Evolutionary conservation across 345 rosid genomes (phyloP), one percentile per base, ranked within the genome.

Genomic region (Camelina hispida): DNA sequence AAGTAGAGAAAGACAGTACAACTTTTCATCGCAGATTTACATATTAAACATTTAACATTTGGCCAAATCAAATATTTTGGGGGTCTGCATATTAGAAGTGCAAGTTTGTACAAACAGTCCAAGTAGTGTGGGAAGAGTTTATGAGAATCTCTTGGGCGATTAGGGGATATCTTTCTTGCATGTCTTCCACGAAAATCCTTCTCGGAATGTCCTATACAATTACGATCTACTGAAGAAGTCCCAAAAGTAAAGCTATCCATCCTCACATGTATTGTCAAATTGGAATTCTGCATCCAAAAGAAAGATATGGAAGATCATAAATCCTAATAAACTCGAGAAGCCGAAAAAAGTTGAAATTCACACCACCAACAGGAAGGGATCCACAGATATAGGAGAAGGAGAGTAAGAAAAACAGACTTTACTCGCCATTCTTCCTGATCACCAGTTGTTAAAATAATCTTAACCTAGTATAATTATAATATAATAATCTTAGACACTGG

Each of bases 251-350:
- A 61, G 66, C 66, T 40, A 13, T 15, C 23, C 42, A 28, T 28
- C 68, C 68, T 64, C 55, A 28, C 55, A 64, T 25, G 55, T n/a
- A 64, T 46, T 12, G 10, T 44, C 38, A 47, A 4, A 42, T 9
- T 64, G 40, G 6, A 65, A 12, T 64, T 46, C 69, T 64, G 56
- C 69, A 64, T 64, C 69, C 37, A 28, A 28, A 64, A 9, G 35
- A 9, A 16, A 62, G 16, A 20, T 40, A 46, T 15, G 53, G 9
- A 63, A 32, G 9, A 50, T 18, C 34, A 48, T 20, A 18, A 15
- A 62, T 6, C n/a, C 67, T 13, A 46, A 47, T 64, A 22, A 64
- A 16, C 55, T 10, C 25, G 7, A 4, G 23, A 64, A 15, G 40
- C 38, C 10, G 48, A 61, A 28, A 28, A 34, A 20, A 42, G 12